A percentile compares a stretch with the other conserved stretches of the same genome.
Conservation (phyloP, 805 yeast species). For the Metschnikowia continentalis region DNA sequence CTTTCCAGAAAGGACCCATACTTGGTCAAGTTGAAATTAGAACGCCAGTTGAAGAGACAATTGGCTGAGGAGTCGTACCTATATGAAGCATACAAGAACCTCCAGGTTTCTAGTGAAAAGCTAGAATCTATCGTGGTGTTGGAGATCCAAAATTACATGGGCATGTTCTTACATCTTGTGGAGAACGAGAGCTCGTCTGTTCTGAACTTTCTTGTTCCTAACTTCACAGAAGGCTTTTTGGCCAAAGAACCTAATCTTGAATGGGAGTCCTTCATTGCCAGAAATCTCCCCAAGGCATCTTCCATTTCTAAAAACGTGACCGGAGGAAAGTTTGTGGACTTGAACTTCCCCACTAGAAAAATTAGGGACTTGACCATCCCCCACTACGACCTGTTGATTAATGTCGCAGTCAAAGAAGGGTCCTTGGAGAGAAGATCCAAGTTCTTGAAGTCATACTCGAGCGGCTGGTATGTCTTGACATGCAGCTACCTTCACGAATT, state of each 20-base stretch:
- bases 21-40: conserved; percentile 64
- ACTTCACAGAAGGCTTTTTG: conserved; percentile 52
- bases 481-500: conserved; percentile 88
- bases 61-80: conserved; percentile 79
- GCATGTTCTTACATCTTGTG: conserved; percentile 63
- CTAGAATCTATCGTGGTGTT: conserved; percentile 79
- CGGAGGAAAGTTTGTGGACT: conserved; percentile 39
- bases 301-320: conserved; percentile 22
- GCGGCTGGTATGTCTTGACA: conserved; percentile 88
- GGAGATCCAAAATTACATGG: conserved; percentile 80
- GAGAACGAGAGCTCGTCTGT: conserved; percentile 73
- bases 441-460: conserved; percentile 83
- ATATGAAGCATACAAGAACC: conserved; percentile 82
- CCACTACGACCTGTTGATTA: conserved; percentile 64
- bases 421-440: conserved; percentile 85
- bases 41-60: conserved; percentile 73
- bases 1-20: conserved; percentile 72
- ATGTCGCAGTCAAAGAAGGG: conserved; percentile 66
- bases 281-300: conserved; percentile 47
- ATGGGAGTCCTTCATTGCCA: conserved; percentile 79
- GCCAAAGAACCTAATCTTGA: conserved; percentile 77
- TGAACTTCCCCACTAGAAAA: conserved; percentile 35
- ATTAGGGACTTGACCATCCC: conserved; percentile 56
- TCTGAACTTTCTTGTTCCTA: conserved; percentile 60
- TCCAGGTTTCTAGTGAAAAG: conserved; percentile 84